Evolutionary conservation across 78 protist species (phyloP), one percentile per base, ranked within the genome.

Genomic region (Isochrysis galbana): DNA sequence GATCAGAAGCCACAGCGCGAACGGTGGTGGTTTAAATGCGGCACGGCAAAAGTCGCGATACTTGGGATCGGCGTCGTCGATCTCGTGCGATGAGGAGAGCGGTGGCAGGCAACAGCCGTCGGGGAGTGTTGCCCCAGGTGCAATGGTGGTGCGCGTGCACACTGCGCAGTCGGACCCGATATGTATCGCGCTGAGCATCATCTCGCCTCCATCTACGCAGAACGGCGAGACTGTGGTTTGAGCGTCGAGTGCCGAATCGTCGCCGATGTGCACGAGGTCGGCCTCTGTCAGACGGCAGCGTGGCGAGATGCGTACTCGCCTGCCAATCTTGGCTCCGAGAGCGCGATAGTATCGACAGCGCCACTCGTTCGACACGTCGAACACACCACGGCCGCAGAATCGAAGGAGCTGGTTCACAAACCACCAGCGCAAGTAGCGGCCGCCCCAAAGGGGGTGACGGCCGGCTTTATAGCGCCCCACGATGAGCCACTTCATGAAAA

Each of bases 351-450:
- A 80, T 29, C 2, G 5, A 5, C 4, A 4, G 3, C 26, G 87
- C 87, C 22, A 5, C 32, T 2, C 38, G 29, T 2, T 80, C 36
- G 25, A 22, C n/a, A 80, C 1, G 87, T 4, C 17, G 51, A 80
- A 42, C 5, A 42, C 3, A 22, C 87, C 87, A 1, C 19, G 87
- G 4, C 87, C 87, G 87, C 87, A 80, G 51, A 80, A 25, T 3
- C 38, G 38, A 38, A 80, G 21, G n/a, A 42, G 23, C 32, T 42
- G 87, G n/a, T 10, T 21, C 32, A 34, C n/a, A 21, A 80, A 34
- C 87, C 87, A 80, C 87, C 87, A 80, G 54, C 87, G 87, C 2
- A 80, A 51, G 51, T 80, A 80, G 51, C 44, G 44, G 41, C 21
- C 2, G 5, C 87, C 87, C 61, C 46, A 80, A 46, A 80, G n/a